Evolutionary conservation across 495 filamentous ascomycete genomes (phyloP), one percentile per base, ranked within the genome.

Genomic region (Daldinia loculata): DNA sequence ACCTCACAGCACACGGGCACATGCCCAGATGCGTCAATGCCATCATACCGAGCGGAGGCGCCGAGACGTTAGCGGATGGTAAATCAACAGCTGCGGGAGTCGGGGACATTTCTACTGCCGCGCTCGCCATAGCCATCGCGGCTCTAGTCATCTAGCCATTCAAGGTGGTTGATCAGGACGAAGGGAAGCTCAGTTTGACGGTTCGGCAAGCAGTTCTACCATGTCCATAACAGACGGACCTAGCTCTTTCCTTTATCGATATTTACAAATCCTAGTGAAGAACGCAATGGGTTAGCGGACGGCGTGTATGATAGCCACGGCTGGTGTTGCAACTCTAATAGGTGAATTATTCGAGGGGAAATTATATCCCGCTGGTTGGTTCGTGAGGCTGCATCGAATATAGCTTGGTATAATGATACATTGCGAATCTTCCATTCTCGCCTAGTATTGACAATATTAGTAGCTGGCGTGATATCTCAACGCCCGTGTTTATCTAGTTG

Each of bases 11-110:
- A 15, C 59, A 56, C 11, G 29, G 15, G 4, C 8, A 53, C 17
- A 52, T 24, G 9, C 41, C 68, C 3, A 66, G 29, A 14, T 67
- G 69, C 39, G 64, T 65, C 48, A 56, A 57, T 41, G 64, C 60
- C n/a, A 61, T 56, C 38, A 19, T 72, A 11, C 60, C 64, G 30
- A 29, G n/a, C 30, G 43, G 43, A 2, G 50, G 1, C 26, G 27
- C 29, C n/a, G 53, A 62, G 6, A 32, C 24, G 9, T 30, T 22
- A 14, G n/a, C 63, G 4, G 38, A 38, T 51, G 9, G 22, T 12
- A 17, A 53, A 27, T 17, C 50, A 12, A 9, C 26, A 5, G 29
- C 56, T 7, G 6, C 22, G n/a, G 24, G 12, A 38, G 1, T n/a
- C 30, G n/a, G 19, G 0, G 6, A 4, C 1, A 0, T 50, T 22